These are phyloP conservation scores for Alternaria arborescens DNA, from an alignment of 2,329 filamentous ascomycete genomes.

Conservation along the genomic window DNA sequence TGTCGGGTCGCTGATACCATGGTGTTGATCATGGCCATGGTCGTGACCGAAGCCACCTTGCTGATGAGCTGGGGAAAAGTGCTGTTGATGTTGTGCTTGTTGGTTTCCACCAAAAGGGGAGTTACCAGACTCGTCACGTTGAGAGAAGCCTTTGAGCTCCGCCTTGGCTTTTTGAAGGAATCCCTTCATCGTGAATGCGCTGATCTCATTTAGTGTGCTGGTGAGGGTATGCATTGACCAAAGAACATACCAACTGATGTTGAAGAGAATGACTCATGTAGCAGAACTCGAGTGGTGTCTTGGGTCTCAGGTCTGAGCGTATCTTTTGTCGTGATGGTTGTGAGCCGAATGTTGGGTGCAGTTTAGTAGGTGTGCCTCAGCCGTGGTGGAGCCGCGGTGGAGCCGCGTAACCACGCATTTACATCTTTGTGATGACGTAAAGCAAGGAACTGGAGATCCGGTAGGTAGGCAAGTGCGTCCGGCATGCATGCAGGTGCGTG, in stretches of 20 bases:
- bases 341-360: neutral
- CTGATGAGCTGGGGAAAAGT: constrained; percentile 3
- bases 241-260: neutral
- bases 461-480: neutral
- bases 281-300: neutral
- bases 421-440: constrained; percentile 22
- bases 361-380: neutral
- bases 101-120: neutral
- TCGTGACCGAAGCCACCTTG: neutral
- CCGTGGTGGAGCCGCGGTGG: constrained; percentile 7
- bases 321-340: neutral
- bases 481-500: constrained; percentile 4
- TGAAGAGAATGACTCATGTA: neutral
- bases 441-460: constrained; percentile 5
- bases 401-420: constrained; percentile 20
- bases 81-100: constrained; percentile 11
- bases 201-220: constrained; percentile 18
- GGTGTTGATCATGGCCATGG: constrained; percentile 17
- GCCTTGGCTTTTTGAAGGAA: constrained; percentile 42
- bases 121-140: constrained; percentile 7
- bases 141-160: constrained; percentile 27
- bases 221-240: constrained; percentile 5
- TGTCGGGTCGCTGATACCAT: constrained; percentile 51
- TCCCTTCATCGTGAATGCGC: constrained; percentile 32
- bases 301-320: neutral